Conservation (phyloP, 108 stramenopile genomes). For the Hondaea fermentalgiana region DNA sequence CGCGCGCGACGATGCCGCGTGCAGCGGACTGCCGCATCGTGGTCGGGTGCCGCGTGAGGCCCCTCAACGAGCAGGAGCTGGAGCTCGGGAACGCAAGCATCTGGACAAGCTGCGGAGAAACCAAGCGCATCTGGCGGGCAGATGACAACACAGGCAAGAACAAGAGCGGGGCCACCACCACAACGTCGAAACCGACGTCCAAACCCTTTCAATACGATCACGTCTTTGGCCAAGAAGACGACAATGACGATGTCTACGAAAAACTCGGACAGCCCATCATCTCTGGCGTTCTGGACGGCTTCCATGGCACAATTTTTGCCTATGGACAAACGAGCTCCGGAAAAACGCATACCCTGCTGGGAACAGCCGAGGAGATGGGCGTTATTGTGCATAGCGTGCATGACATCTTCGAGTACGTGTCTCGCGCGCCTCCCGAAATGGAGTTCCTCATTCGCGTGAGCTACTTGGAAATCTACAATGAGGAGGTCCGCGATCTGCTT, state of each 20-base stretch:
- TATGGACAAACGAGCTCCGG: slow-evolving; percentile 32
- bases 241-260: slow-evolving; percentile 23
- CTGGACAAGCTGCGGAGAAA: not conserved
- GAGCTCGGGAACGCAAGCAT: not conserved
- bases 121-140: not conserved
- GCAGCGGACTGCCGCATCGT: not conserved
- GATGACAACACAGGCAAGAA: not conserved
- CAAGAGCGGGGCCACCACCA: no score
- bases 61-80: not conserved
- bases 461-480: slow-evolving; percentile 62
- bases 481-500: slow-evolving; percentile 55
- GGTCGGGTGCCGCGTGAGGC: slow-evolving; percentile 10
- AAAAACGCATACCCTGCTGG: slow-evolving; percentile 28
- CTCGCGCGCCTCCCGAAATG: slow-evolving; percentile 11
- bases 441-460: slow-evolving; percentile 57
- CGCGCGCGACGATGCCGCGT: not conserved
- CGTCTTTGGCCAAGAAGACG: slow-evolving; percentile 10
- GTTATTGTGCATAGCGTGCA: slow-evolving; percentile 16
- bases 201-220: not conserved
- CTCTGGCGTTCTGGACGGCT: slow-evolving; percentile 19
- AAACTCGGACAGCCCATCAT: slow-evolving; percentile 17
- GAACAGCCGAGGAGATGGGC: not conserved
- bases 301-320: slow-evolving; percentile 33
- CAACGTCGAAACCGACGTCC: no score
- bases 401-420: slow-evolving; percentile 52